Percentiles rank a stretch among this genome's conserved stretches.
These are phyloP conservation scores for Capsicum pubescens DNA, from an alignment of 257 asterid genomes.

Conservation along the genomic window DNA sequence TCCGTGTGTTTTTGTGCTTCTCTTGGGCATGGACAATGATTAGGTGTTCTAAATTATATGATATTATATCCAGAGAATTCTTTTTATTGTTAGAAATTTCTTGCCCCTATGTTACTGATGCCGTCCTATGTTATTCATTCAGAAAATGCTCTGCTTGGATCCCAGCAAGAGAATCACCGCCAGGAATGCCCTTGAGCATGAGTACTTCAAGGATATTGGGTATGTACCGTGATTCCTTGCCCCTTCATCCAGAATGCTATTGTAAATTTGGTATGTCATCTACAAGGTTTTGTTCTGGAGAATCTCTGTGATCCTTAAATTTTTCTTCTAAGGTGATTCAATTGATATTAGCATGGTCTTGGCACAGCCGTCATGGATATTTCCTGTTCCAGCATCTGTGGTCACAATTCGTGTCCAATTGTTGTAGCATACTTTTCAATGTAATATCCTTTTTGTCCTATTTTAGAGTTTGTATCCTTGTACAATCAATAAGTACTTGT, in stretches of 20 bases:
- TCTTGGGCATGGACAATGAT: neutral
- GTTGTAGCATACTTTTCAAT: conserved; percentile 40
- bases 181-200: conserved; percentile 87
- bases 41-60: neutral
- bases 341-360: conserved; percentile 38
- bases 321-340: conserved; percentile 46
- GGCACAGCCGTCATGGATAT: conserved; percentile 24
- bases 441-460: conserved; percentile 41
- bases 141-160: conserved; percentile 76
- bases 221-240: conserved; percentile 55
- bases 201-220: conserved; percentile 82
- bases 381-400: conserved; percentile 19
- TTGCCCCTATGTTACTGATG: conserved; percentile 14
- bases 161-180: conserved; percentile 94
- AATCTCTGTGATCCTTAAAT: conserved; percentile 40
- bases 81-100: neutral
- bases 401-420: conserved; percentile 33
- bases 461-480: conserved; percentile 35
- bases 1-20: conserved; percentile 8
- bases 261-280: conserved; percentile 67
- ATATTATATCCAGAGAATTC: neutral
- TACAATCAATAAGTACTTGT: conserved; percentile 34
- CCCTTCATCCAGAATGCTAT: conserved; percentile 44
- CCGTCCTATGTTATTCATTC: conserved; percentile 12
- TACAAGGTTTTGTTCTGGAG: conserved; percentile 43